Evolutionary conservation across 257 asterid genomes (phyloP), one percentile per base, ranked within the genome.

Genomic region (Anisodus tanguticus): DNA sequence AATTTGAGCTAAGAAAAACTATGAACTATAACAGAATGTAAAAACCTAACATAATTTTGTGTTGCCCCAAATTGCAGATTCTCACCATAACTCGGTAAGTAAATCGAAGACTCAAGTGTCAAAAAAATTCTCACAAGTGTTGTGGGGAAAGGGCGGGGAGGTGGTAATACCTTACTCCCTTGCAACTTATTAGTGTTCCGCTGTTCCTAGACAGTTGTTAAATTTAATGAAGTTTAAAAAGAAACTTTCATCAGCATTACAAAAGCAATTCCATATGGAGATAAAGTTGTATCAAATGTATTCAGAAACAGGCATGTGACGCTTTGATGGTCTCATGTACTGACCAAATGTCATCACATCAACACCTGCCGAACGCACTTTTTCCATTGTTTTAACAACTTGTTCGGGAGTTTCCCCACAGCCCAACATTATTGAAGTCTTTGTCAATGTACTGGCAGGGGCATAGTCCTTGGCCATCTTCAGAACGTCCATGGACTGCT

Each of bases 261-360:
- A 10, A 17, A 55, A 59, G 64, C 64, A 59, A 16, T 59, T 59
- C 64, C 31, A 5, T 59, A n/a, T 6, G 7, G 64, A 17, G 64
- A 59, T 59, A 17, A 59, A 16, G 64, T n/a, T 6, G 64, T 16
- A 70, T 43, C 26, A 43, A 43, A 96, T 88, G 85, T 93, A 96
- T 79, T 96, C 98, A 4, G 97, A 90, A 69, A 94, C 98, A 13
- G 97, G 95, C 99, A 96, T 96, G 85, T 93, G 99, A n/a, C 98
- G 94, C 88, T 93, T 96, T 35, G 99, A 93, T 26, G 99, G 99
- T 83, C 98, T 92, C 98, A 96, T 94, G 91, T 96, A 96, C 93
- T 94, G 99, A 80, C 99, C 99, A 87, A 96, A 93, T 55, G 99
- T 96, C 97, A 96, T 96, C 86, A 96, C 99, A 55, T 96, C 99